Conservation (phyloP, 73 alveolate genomes). For the Paramecium bursaria region DNA sequence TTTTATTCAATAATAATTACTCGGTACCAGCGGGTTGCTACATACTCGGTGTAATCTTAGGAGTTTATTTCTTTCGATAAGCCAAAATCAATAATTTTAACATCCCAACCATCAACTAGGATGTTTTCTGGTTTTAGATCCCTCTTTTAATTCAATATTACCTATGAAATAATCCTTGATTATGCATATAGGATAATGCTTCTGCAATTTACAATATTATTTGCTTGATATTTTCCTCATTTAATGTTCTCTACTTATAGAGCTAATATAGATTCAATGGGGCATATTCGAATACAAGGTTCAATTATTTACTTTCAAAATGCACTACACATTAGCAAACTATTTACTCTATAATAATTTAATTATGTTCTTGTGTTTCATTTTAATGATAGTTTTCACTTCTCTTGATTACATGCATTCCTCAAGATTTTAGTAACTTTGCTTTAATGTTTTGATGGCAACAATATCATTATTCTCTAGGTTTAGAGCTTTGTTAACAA, state of each 20-base stretch:
- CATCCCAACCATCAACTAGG: conserved; percentile 80
- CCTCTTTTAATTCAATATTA: conserved; percentile 57
- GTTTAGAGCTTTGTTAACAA: conserved; percentile 52
- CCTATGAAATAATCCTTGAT: conserved; percentile 99
- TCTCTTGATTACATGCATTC: conserved; percentile 78
- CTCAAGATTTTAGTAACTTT: conserved; percentile 44
- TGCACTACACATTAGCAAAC: conserved; percentile 24
- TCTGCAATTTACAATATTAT: conserved; percentile 85
- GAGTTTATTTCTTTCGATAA: conserved; percentile 89
- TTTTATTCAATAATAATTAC: conserved; percentile 48
- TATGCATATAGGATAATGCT: conserved; percentile 98
- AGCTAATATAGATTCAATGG: conserved; percentile 90
- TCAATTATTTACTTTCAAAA: conserved; percentile 81
- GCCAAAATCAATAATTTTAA: conserved; percentile 98
- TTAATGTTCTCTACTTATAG: conserved; percentile 81
- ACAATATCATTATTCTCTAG: conserved; percentile 52
- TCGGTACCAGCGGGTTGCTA: conserved; percentile 88
- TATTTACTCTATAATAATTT: conserved; percentile 80
- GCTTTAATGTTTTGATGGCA: conserved; percentile 61
- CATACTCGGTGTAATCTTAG: conserved; percentile 96
- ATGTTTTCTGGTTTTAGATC: conserved; percentile 98
- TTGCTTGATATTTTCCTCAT: conserved; percentile 82
- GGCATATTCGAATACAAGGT: conserved; percentile 93
- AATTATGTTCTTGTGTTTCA: conserved; percentile 90
- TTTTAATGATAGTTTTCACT: conserved; percentile 79